phyloP scores from a whole-genome alignment of 768 basidiomycete species.

The Pulveroboletus frians region DNA sequence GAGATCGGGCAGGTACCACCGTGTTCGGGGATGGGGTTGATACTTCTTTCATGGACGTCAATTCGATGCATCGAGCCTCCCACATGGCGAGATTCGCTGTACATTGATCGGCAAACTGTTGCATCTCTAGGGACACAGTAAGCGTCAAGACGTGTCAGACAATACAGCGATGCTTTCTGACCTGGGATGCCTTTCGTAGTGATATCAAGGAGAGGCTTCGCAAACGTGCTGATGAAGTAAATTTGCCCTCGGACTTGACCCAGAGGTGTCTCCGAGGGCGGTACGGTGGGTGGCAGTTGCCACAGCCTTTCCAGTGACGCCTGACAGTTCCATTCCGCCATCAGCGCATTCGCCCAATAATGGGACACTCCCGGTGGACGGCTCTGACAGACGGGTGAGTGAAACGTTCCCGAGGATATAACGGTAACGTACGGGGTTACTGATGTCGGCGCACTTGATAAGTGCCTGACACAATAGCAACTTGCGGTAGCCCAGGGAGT shows the following conservation, averaged over 20 bases:
- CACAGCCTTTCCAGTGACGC: conserved; percentile 79
- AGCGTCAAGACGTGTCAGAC: conserved; percentile 6
- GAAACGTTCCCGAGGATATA: neutral
- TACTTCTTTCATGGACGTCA: conserved; percentile 27
- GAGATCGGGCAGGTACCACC: conserved; percentile 29
- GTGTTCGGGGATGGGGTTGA: neutral
- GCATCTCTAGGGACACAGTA: conserved; percentile 48
- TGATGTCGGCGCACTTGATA: conserved; percentile 97
- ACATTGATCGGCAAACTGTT: conserved; percentile 61
- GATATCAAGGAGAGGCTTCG: conserved; percentile 77
- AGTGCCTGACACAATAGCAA: conserved; percentile 82
- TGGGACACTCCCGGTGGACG: conserved; percentile 90
- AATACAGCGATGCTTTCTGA: conserved; percentile 28
- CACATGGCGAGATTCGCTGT: conserved; percentile 65
- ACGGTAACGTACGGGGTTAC: conserved; percentile 77
- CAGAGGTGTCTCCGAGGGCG: conserved; percentile 43
- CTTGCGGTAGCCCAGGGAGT: conserved; percentile 44
- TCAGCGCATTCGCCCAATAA: conserved; percentile 86
- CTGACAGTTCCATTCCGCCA: conserved; percentile 89
- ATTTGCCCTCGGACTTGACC: conserved; percentile 80
- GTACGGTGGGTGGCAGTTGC: conserved; percentile 58
- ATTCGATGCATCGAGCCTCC: conserved; percentile 46
- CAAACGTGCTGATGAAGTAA: conserved; percentile 81
- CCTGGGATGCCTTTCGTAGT: conserved; percentile 71
- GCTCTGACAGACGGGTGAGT: conserved; percentile 45